These are phyloP conservation scores for Ceratocystis destructans DNA, from an alignment of 2,329 filamentous ascomycete species.

Conservation along the genomic window DNA sequence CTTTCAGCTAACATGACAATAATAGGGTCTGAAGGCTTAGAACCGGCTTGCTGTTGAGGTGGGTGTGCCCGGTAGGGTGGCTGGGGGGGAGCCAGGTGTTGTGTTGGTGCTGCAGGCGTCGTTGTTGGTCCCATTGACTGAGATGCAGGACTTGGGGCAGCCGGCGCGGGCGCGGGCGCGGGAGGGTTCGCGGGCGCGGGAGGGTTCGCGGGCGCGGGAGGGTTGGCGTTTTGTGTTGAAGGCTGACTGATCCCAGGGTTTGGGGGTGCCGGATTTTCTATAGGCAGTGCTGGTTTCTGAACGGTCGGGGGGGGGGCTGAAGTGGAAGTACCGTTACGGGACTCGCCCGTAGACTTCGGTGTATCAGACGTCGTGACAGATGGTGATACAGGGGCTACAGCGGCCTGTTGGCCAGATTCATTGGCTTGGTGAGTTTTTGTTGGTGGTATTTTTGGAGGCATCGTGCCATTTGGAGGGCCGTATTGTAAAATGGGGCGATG, in stretches of 20 bases:
- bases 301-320: not conserved
- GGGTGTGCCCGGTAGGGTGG: not conserved
- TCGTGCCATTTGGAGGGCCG: conserved; percentile 47
- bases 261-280: not conserved
- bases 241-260: not conserved
- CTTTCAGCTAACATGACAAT: conserved; percentile 66
- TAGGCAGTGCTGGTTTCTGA: not conserved
- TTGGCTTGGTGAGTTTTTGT: conserved; percentile 27
- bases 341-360: conserved; percentile 18
- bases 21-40: conserved; percentile 50
- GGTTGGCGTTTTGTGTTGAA: not conserved
- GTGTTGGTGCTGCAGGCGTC: conserved; percentile 12
- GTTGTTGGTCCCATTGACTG: not conserved
- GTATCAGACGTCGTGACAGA: conserved; percentile 3
- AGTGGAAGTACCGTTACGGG: not conserved
- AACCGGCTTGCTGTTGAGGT: conserved; percentile 21
- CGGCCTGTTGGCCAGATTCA: conserved; percentile 22
- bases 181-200: too few species aligned
- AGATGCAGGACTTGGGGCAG: not conserved
- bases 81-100: conserved; percentile 20
- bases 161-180: not conserved
- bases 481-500: conserved; percentile 50
- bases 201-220: not conserved
- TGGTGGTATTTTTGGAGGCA: conserved; percentile 36
- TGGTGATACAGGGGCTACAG: conserved; percentile 17